phyloP scores from a whole-genome alignment of 805 yeast species.

The Ogataea henricii region DNA sequence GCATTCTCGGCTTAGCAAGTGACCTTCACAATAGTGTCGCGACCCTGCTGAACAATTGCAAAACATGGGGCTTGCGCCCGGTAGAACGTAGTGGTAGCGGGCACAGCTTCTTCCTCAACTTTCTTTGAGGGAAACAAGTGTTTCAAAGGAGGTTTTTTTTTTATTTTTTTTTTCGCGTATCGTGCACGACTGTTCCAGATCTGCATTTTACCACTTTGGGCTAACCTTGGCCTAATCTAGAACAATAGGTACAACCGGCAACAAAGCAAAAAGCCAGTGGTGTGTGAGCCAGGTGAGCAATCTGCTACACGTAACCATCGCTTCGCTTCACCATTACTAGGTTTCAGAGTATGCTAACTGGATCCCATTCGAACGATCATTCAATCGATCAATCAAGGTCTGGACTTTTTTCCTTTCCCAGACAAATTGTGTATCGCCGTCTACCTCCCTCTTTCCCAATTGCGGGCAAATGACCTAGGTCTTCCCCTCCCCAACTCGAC shows the following conservation, averaged over 20 bases:
- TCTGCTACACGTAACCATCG: neutral
- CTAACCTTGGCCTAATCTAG: neutral
- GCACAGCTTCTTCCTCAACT: neutral
- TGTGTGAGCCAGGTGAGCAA: neutral
- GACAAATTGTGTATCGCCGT: no score
- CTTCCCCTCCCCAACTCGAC: neutral
- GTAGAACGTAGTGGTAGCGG: neutral
- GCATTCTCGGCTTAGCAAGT: neutral
- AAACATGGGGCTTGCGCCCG: neutral
- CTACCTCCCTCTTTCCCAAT: neutral
- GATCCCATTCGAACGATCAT: no score
- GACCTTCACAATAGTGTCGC: neutral
- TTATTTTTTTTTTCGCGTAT: neutral
- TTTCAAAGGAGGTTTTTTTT: conserved; percentile 5
- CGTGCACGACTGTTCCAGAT: conserved; percentile 5
- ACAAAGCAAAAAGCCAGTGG: neutral
- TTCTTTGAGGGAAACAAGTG: neutral
- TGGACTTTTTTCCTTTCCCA: neutral
- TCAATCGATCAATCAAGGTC: neutral
- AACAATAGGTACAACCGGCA: neutral
- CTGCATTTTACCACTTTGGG: conserved; percentile 2
- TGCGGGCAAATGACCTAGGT: neutral
- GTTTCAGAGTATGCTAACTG: no score
- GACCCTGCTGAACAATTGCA: neutral
- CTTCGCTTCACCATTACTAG: no score